phyloP scores from a whole-genome alignment of 768 basidiomycete species.

The Basidioascus undulatus region DNA sequence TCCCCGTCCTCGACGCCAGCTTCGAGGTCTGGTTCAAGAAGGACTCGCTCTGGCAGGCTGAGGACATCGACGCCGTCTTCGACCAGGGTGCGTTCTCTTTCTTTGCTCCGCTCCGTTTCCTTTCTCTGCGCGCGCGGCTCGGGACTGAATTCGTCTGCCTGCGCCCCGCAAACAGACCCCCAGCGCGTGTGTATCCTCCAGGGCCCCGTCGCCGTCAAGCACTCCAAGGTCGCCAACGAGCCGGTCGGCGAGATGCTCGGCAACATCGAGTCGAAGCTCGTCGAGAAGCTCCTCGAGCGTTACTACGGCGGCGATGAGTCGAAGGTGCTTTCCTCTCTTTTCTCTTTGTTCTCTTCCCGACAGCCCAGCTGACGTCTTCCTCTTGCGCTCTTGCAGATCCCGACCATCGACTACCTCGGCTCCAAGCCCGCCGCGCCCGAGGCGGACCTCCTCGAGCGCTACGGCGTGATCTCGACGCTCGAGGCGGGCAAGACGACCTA shows the following conservation, averaged over 20 bases:
- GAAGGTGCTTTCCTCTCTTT: too few species aligned
- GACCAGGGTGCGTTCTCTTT: too few species aligned
- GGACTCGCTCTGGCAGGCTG: constrained; percentile 94
- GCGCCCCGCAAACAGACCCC: too few species aligned
- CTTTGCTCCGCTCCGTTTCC: too few species aligned
- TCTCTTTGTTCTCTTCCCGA: too few species aligned
- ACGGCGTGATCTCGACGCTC: constrained; percentile 25
- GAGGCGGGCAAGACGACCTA: constrained; percentile 27
- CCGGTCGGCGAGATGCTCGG: constrained; percentile 81
- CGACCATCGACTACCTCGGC: constrained; percentile 62
- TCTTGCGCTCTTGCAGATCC: too few species aligned
- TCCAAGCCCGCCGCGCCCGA: constrained; percentile 24
- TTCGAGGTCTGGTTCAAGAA: constrained; percentile 99
- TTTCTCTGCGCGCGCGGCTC: too few species aligned
- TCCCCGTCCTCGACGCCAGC: constrained; percentile 71
- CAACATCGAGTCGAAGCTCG: constrained; percentile 54
- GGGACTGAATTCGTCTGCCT: too few species aligned
- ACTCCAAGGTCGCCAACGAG: constrained; percentile 68
- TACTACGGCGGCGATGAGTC: constrained; percentile 52
- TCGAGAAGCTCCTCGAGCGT: constrained; percentile 49
- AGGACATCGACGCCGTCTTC: constrained; percentile 95
- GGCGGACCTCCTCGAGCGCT: constrained; percentile 13
- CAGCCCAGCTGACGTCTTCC: too few species aligned
- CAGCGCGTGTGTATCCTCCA: constrained; percentile 94
- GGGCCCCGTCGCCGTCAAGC: constrained; percentile 82